Base-by-base conservation (phyloP, 306 rosid genomes). In the Gleditsia sinensis region DNA sequence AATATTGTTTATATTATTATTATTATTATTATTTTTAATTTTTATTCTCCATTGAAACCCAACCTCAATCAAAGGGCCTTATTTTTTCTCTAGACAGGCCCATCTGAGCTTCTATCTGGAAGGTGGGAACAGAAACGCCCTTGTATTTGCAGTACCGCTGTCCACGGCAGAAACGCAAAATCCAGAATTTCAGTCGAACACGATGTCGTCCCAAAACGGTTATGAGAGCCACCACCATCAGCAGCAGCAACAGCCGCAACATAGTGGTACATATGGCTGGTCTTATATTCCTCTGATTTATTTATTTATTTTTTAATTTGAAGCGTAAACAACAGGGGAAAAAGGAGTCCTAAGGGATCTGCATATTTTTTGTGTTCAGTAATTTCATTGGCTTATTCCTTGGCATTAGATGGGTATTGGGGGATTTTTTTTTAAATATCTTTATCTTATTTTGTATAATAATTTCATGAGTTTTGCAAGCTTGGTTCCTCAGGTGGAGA, bases 151-250 rank as follows among this genome's bases (percentile, higher is more conserved):
- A n/a, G n/a, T 6, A 16, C 11, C 14, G 8, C 45, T 61, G 34
- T 61, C 40, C 30, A 19, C 48, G 5, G 51, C 51, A 63, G 57
- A 67, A 5, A 28, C 42, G 14, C 24, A 76, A 59, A 66, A 66
- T 73, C 34, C 43, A 49, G 56, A 75, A 42, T 50, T 43, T 27
- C 56, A 37, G 58, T 11, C 57, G 12, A 9, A 53, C 70, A 39
- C 69, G 70, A 83, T 79, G 92, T 58, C 78, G 39, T 66, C 77
- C 36, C 67, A 72, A 60, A 71, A 79, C 61, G 83, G 75, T 61
- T 19, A 16, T 12, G 85, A 79, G 33, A 65, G 46, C 77, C 71
- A 59, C 24, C 67, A 36, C 17, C 45, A 3, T 34, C 48, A 19
- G 19, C 77, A 68, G 28, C 54, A 68, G 9, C 75, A 55, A n/a